Evolutionary conservation across 2,329 filamentous ascomycete genomes (phyloP).

Genomic region (Diaporthe sp.): DNA sequence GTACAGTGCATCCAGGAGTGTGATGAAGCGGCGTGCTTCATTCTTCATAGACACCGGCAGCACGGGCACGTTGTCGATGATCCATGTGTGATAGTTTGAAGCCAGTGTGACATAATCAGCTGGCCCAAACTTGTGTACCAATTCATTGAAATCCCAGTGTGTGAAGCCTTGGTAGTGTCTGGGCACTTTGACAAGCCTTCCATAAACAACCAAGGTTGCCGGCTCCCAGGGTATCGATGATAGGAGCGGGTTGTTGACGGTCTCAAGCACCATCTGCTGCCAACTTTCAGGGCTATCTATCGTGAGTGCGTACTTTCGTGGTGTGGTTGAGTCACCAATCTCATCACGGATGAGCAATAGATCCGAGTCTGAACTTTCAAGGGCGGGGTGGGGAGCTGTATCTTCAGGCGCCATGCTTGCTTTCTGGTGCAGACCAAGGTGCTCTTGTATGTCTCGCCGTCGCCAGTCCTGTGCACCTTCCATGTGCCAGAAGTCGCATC

Average conservation of each 20-base stretch:
- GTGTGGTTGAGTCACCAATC: slow-evolving; percentile 39
- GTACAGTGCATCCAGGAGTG: slow-evolving; percentile 83
- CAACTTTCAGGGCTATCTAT: slow-evolving; percentile 46
- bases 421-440: slow-evolving; percentile 15
- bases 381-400: not conserved
- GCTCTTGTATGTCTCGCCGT: slow-evolving; percentile 58
- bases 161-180: slow-evolving; percentile 68
- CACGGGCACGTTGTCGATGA: slow-evolving; percentile 78
- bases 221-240: slow-evolving; percentile 55
- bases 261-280: slow-evolving; percentile 41
- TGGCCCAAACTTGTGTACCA: slow-evolving; percentile 78
- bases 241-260: slow-evolving; percentile 32
- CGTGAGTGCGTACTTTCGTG: slow-evolving; percentile 45
- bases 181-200: slow-evolving; percentile 71
- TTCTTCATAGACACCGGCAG: slow-evolving; percentile 80
- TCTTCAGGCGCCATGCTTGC: not conserved
- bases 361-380: slow-evolving; percentile 17
- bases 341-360: slow-evolving; percentile 32
- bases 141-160: slow-evolving; percentile 75
- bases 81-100: slow-evolving; percentile 82
- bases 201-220: slow-evolving; percentile 68
- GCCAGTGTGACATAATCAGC: slow-evolving; percentile 88
- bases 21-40: slow-evolving; percentile 84
- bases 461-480: slow-evolving; percentile 81
- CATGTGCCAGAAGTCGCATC: slow-evolving; percentile 89